These are phyloP conservation scores for Polygonum aviculare DNA, from an alignment of 148 eudicot genomes.

Conservation along the genomic window DNA sequence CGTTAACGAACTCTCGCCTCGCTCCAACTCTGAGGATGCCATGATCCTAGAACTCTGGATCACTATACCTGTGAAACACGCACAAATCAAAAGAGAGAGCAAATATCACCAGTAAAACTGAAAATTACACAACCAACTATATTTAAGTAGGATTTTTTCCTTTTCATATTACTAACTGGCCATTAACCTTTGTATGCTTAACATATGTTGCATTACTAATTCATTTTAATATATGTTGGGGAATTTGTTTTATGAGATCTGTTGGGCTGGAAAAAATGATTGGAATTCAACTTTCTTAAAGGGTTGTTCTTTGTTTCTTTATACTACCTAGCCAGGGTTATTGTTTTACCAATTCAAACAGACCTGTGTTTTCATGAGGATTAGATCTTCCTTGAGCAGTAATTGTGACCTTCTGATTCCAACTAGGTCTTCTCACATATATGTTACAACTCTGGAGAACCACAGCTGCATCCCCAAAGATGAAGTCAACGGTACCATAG, in stretches of 20 bases:
- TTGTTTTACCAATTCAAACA: not conserved
- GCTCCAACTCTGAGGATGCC: slow-evolving; percentile 29
- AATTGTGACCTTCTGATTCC: slow-evolving; percentile 21
- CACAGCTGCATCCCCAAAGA: slow-evolving; percentile 26
- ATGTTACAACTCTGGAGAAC: slow-evolving; percentile 27
- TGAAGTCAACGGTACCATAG: slow-evolving; percentile 32
- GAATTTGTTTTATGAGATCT: too few relatives aligned
- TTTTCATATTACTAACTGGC: too few relatives aligned
- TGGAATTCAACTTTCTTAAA: too few relatives aligned
- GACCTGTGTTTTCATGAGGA: slow-evolving; percentile 30
- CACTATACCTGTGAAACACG: slow-evolving; percentile 27
- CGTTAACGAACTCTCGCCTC: slow-evolving; percentile 9
- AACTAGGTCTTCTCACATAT: slow-evolving; percentile 22
- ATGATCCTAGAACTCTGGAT: slow-evolving; percentile 36
- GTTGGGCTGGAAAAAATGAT: too few relatives aligned
- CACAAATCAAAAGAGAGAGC: not conserved
- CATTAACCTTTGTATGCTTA: too few relatives aligned
- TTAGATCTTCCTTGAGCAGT: slow-evolving; percentile 30
- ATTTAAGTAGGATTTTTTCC: too few relatives aligned
- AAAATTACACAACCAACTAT: too few relatives aligned
- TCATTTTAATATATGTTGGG: not conserved
- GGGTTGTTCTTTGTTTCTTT: too few relatives aligned
- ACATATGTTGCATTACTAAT: not conserved
- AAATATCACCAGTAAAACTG: too few relatives aligned
- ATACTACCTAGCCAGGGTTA: not conserved